A percentile compares a stretch with the other conserved stretches of the same genome.
phyloP scores from a whole-genome alignment of 2,329 filamentous ascomycete species.

The Venturia carpophila region DNA sequence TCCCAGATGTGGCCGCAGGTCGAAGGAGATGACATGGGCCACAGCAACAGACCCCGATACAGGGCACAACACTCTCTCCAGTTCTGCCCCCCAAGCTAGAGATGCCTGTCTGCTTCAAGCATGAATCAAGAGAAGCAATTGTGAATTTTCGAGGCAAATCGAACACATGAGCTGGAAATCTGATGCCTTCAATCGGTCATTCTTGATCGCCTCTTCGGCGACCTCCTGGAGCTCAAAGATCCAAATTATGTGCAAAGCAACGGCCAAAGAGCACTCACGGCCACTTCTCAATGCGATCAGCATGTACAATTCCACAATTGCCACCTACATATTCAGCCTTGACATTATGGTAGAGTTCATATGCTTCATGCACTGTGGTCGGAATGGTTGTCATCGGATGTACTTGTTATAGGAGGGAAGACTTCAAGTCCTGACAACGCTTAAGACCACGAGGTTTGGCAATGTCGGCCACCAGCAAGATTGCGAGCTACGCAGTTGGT shows the following conservation, averaged over 20 bases:
- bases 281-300: not conserved
- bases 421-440: not conserved
- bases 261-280: not conserved
- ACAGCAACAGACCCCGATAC: not conserved
- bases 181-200: not conserved
- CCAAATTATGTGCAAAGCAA: not conserved
- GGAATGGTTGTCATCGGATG: not conserved
- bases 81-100: not conserved
- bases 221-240: not conserved
- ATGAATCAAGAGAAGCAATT: not conserved
- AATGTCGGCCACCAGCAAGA: not conserved
- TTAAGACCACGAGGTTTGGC: not conserved
- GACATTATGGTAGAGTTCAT: not conserved
- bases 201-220: not conserved
- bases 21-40: not conserved
- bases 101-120: not conserved
- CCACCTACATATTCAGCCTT: not conserved
- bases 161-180: not conserved
- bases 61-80: not conserved
- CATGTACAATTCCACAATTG: not conserved
- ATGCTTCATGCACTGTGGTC: not conserved
- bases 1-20: not conserved
- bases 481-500: not conserved
- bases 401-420: not conserved
- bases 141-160: not conserved